phyloP scores from a whole-genome alignment of 225 moss, liverwort and hornwort species.

The Lunularia cruciata region DNA sequence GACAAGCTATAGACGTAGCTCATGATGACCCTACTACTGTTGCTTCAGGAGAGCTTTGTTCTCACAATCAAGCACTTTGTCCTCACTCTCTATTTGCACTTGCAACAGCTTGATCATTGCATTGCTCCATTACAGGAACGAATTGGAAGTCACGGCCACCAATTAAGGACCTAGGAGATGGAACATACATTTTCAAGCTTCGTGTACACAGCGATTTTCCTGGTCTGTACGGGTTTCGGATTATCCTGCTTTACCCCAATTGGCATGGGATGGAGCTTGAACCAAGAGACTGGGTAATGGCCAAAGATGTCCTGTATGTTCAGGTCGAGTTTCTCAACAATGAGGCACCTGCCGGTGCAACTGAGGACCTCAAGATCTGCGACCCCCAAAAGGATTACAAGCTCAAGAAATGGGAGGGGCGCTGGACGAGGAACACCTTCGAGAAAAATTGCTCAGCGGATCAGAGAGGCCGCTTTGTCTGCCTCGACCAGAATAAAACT shows the following conservation, averaged over 20 bases:
- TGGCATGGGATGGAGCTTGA: conserved; percentile 33
- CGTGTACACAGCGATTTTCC: conserved; percentile 9
- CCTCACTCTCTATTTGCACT: too few species aligned
- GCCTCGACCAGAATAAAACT: conserved; percentile 5
- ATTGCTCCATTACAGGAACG: conserved; percentile 2
- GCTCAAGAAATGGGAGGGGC: conserved; percentile 29
- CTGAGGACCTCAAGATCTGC: not conserved
- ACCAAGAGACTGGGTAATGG: not conserved
- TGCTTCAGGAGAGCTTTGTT: too few species aligned
- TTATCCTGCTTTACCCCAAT: conserved; percentile 30
- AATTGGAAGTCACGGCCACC: conserved; percentile 38
- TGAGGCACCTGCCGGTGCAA: not conserved
- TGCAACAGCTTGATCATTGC: too few species aligned
- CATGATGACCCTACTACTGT: too few species aligned
- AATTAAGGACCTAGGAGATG: conserved; percentile 33
- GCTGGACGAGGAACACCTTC: conserved; percentile 32
- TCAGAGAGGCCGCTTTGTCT: conserved; percentile 9
- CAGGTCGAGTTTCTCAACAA: conserved; percentile 26
- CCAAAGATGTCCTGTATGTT: conserved; percentile 7
- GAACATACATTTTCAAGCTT: conserved; percentile 28
- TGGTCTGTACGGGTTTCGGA: conserved; percentile 19
- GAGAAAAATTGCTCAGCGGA: conserved; percentile 20
- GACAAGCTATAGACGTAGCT: too few species aligned
- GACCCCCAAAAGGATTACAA: conserved; percentile 22
- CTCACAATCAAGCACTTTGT: too few species aligned